These are phyloP conservation scores for Cladosporium sp. DNA, from an alignment of 2,329 filamentous ascomycete species.

Conservation along the genomic window DNA sequence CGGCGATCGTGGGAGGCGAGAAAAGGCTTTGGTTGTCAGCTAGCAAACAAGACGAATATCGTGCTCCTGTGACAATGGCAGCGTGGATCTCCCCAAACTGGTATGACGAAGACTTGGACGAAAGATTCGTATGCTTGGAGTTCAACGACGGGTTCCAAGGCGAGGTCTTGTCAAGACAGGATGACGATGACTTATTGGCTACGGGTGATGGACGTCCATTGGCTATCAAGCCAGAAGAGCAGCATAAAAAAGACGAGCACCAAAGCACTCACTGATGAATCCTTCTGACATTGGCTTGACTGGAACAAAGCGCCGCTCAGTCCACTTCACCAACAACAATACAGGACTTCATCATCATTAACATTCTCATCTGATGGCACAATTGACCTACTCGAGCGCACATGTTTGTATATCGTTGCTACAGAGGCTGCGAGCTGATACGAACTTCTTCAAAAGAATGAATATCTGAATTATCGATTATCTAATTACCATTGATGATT, in stretches of 20 bases:
- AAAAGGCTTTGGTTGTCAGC: constrained; percentile 13
- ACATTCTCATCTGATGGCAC: too few relatives aligned
- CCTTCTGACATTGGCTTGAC: too few relatives aligned
- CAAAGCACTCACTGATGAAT: too few relatives aligned
- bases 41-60: not conserved
- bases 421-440: too few relatives aligned
- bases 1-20: not conserved
- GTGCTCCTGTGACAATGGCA: not conserved
- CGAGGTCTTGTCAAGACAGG: constrained; percentile 32
- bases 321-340: too few relatives aligned
- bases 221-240: not conserved
- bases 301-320: too few relatives aligned
- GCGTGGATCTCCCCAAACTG: not conserved
- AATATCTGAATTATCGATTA: not conserved
- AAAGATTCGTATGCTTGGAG: constrained; percentile 15
- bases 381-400: too few relatives aligned
- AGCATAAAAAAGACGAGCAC: too few relatives aligned
- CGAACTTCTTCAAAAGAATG: too few relatives aligned
- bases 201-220: not conserved
- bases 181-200: not conserved
- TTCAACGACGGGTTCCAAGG: constrained; percentile 13
- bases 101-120: not conserved
- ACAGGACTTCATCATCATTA: too few relatives aligned
- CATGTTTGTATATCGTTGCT: too few relatives aligned
- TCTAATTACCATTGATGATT: constrained; percentile 35